A percentile compares a stretch with the other conserved stretches of the same genome.
Evolutionary conservation across 1,139 yeast genomes (phyloP).

Genomic region (Debaryomyces sp.): DNA sequence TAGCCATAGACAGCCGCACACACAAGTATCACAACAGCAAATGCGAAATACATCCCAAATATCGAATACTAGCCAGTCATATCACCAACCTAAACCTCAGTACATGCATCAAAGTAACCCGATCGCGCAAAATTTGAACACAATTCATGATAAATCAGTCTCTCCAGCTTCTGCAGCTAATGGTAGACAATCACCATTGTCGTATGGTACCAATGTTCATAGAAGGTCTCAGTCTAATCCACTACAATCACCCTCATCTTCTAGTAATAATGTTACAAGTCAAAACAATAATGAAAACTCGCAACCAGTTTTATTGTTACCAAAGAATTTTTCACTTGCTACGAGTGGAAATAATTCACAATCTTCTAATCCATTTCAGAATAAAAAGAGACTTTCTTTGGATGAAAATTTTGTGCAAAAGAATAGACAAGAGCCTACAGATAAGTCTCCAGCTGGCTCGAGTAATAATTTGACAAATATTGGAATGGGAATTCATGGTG

Average conservation of each 20-base stretch:
- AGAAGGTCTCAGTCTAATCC: constrained; percentile 42
- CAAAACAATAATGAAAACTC: constrained; percentile 17
- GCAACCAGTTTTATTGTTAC: constrained; percentile 47
- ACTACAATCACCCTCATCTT: constrained; percentile 28
- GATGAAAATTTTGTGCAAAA: constrained; percentile 31
- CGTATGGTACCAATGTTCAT: constrained; percentile 18
- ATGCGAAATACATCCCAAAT: constrained; percentile 1
- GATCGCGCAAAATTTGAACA: constrained; percentile 8
- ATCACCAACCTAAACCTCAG: constrained; percentile 33
- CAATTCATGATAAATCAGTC: constrained; percentile 33
- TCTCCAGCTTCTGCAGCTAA: constrained; percentile 26
- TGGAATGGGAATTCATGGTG: constrained; percentile 17
- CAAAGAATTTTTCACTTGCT: constrained; percentile 47
- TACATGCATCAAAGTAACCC: constrained; percentile 17
- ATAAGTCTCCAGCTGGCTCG: constrained; percentile 14
- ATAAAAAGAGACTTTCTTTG: constrained; percentile 30
- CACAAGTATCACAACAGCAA: constrained; percentile 3
- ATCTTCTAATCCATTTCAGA: constrained; percentile 5
- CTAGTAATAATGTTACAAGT: constrained; percentile 7
- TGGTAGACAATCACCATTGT: constrained; percentile 18
- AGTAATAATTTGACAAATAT: constrained; percentile 25
- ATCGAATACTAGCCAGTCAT: constrained; percentile 11
- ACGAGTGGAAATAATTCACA: constrained; percentile 16
- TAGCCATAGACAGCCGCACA: neutral
- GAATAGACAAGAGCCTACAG: constrained; percentile 8